phyloP scores from a whole-genome alignment of 2,329 filamentous ascomycete species.

The Colletotrichum noveboracense region DNA sequence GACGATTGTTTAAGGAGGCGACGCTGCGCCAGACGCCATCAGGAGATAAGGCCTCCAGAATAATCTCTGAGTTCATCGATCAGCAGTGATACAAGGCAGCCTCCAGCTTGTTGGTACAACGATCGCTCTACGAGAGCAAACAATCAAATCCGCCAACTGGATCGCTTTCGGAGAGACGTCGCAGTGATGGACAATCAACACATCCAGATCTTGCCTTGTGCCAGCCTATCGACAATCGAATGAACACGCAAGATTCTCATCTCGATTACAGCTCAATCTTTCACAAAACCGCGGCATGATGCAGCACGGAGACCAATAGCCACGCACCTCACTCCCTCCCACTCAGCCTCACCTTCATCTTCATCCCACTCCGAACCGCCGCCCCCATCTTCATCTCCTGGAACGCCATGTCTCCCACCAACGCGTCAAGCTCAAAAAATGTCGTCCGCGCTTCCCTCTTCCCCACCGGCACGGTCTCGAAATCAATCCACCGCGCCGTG shows the following conservation, averaged over 20 bases:
- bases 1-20: background rate
- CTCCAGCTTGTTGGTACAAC: background rate
- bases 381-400: slow-evolving; percentile 20
- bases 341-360: background rate
- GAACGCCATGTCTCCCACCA: slow-evolving; percentile 25
- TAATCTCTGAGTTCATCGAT: background rate
- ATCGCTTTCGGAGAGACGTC: background rate
- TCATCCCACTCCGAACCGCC: background rate
- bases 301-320: background rate
- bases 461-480: slow-evolving; percentile 22
- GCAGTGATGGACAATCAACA: background rate
- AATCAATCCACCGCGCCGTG: slow-evolving; percentile 25
- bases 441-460: background rate
- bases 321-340: background rate
- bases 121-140: background rate
- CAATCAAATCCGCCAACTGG: background rate
- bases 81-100: background rate
- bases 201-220: background rate
- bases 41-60: background rate
- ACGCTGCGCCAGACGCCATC: background rate
- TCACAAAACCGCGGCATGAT: background rate
- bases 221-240: background rate
- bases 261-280: background rate
- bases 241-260: background rate
- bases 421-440: slow-evolving; percentile 26